A percentile compares a stretch with the other conserved stretches of the same genome.
Conservation (phyloP, 306 rosid species). For the Vachellia collinsii region DNA sequence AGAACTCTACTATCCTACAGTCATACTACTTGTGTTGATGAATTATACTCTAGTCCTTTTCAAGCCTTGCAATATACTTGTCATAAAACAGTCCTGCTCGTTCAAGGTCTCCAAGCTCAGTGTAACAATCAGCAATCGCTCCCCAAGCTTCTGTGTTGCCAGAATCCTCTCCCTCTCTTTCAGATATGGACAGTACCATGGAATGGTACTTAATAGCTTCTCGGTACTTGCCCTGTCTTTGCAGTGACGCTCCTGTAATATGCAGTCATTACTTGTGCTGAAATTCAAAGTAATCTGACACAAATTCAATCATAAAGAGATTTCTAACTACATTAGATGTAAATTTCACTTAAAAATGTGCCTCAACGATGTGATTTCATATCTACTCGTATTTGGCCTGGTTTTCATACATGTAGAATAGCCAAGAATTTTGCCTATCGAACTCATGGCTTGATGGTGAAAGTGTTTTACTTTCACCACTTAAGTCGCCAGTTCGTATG, state of each 20-base stretch:
- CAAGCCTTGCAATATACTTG: slow-evolving; percentile 78
- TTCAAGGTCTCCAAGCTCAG: slow-evolving; percentile 98
- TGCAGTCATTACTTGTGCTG: slow-evolving; percentile 20
- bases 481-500: too few species aligned
- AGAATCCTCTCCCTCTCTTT: slow-evolving; percentile 82
- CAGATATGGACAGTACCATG: slow-evolving; percentile 78
- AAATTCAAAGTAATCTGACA: background rate
- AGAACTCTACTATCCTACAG: slow-evolving; percentile 34
- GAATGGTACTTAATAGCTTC: slow-evolving; percentile 91
- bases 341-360: background rate
- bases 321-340: background rate
- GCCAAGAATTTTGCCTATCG: background rate
- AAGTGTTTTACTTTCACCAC: too few species aligned
- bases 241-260: slow-evolving; percentile 85
- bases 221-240: slow-evolving; percentile 81
- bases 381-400: background rate
- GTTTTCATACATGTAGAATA: background rate
- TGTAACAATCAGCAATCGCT: slow-evolving; percentile 96
- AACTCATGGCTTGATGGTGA: too few species aligned
- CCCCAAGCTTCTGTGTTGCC: slow-evolving; percentile 96
- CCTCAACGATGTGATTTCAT: background rate
- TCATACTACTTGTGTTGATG: background rate
- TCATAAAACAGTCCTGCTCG: slow-evolving; percentile 82
- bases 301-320: background rate
- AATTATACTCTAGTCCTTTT: slow-evolving; percentile 56